These are phyloP conservation scores for Penicillium sp. DNA, from an alignment of 2,329 filamentous ascomycete genomes.

Conservation along the genomic window DNA sequence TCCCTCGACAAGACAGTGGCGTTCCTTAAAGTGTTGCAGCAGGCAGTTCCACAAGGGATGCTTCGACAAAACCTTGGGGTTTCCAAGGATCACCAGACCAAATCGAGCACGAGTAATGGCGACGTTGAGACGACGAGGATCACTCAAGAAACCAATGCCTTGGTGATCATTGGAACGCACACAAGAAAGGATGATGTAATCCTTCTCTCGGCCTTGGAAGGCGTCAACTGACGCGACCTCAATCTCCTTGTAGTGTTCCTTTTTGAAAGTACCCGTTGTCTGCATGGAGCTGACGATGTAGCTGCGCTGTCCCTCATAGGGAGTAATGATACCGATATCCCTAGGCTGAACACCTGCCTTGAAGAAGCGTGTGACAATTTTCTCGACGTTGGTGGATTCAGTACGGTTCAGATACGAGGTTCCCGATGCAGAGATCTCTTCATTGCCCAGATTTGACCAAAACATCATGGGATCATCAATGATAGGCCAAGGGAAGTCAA, in stretches of 20 bases:
- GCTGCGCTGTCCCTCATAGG: conserved; percentile 96
- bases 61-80: conserved; percentile 95
- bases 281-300: conserved; percentile 99
- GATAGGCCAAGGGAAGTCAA: conserved; percentile 98
- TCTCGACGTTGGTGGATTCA: conserved; percentile 95
- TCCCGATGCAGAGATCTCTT: conserved; percentile 96
- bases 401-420: conserved; percentile 98
- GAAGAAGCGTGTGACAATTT: conserved; percentile 97
- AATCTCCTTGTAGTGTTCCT: conserved; percentile 97
- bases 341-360: conserved; percentile 93
- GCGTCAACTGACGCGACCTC: conserved; percentile 98
- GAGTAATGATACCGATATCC: conserved; percentile 96
- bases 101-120: conserved; percentile 96
- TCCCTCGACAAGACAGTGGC: conserved; percentile 92
- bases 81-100: conserved; percentile 92
- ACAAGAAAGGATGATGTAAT: conserved; percentile 96
- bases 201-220: conserved; percentile 98
- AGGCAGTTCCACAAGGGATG: conserved; percentile 97
- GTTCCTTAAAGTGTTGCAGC: conserved; percentile 93
- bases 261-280: conserved; percentile 93
- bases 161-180: conserved; percentile 99
- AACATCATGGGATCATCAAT: conserved; percentile 98
- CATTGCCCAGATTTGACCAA: conserved; percentile 96
- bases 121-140: conserved; percentile 94
- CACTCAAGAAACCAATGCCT: conserved; percentile 97